These are phyloP conservation scores for Niebla homalea DNA, from an alignment of 495 filamentous ascomycete genomes.

Conservation along the genomic window DNA sequence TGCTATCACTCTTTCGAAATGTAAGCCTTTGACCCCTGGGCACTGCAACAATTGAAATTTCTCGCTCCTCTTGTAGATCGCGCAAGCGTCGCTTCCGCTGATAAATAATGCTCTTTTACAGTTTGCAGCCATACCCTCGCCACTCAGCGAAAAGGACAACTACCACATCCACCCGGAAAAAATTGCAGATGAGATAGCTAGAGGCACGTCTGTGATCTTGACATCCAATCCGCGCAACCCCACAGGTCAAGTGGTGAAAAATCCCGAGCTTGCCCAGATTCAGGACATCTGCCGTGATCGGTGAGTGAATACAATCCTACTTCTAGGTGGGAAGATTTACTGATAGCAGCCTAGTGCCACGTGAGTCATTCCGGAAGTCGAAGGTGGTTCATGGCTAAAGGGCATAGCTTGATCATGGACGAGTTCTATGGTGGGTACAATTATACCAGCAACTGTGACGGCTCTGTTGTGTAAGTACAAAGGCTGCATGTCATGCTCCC, in stretches of 20 bases:
- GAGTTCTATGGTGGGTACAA: constrained; percentile 97
- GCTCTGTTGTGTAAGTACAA: constrained; percentile 47
- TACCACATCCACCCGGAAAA: constrained; percentile 89
- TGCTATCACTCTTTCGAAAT: constrained; percentile 85
- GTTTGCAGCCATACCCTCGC: constrained; percentile 85
- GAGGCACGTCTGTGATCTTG: constrained; percentile 75
- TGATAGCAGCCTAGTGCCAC: constrained; percentile 37
- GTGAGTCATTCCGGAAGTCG: not conserved
- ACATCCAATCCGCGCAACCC: constrained; percentile 97
- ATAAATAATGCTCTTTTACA: constrained; percentile 17
- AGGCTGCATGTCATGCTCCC: too few species aligned
- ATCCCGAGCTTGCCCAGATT: constrained; percentile 71
- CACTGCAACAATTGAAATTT: not conserved
- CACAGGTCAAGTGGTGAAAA: constrained; percentile 72
- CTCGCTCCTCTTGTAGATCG: constrained; percentile 7
- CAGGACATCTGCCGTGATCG: constrained; percentile 85
- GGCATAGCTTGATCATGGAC: constrained; percentile 58
- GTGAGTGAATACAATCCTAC: too few species aligned
- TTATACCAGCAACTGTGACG: constrained; percentile 83
- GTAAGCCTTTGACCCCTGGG: constrained; percentile 26
- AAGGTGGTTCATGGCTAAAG: not conserved
- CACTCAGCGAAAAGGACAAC: constrained; percentile 64
- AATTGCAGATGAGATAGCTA: constrained; percentile 78
- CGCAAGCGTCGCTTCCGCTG: not conserved
- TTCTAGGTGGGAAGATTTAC: too few species aligned